Percentiles rank a stretch among this genome's conserved stretches.
Evolutionary conservation across 805 yeast species (phyloP).

Genomic region (Komagataella mondaviorum): DNA sequence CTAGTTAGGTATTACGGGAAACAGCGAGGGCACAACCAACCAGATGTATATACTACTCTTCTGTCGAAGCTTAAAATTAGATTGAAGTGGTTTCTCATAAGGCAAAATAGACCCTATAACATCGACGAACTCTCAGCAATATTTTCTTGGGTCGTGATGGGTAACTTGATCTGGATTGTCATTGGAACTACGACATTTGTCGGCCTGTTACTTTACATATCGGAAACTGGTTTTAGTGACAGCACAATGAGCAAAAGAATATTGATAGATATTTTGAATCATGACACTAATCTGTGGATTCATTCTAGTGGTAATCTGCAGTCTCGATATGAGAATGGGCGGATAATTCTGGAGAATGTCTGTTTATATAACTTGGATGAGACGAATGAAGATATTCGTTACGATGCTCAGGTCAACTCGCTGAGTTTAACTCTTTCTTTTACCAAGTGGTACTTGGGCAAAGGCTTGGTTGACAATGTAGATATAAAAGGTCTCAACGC

Average conservation of each 20-base stretch:
- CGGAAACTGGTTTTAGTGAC: slow-evolving; percentile 80
- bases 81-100: slow-evolving; percentile 2
- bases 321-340: slow-evolving; percentile 57
- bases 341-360: slow-evolving; percentile 10
- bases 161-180: slow-evolving; percentile 67
- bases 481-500: slow-evolving; percentile 83
- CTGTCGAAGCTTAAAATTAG: background rate
- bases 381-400: slow-evolving; percentile 94
- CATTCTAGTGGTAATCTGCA: slow-evolving; percentile 39
- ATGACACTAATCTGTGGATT: background rate
- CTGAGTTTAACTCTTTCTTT: slow-evolving; percentile 75
- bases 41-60: background rate
- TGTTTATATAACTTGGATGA: slow-evolving; percentile 22
- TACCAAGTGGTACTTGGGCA: slow-evolving; percentile 79
- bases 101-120: slow-evolving; percentile 30
- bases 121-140: slow-evolving; percentile 85
- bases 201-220: slow-evolving; percentile 59
- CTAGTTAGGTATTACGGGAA: background rate
- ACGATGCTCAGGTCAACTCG: slow-evolving; percentile 80
- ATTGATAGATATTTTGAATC: background rate
- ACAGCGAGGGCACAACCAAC: background rate
- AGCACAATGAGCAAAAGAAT: slow-evolving; percentile 63
- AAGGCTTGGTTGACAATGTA: slow-evolving; percentile 75
- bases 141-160: slow-evolving; percentile 83
- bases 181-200: slow-evolving; percentile 90